Evolutionary conservation across 805 yeast species (phyloP).

Genomic region (Barnettozyma populi): DNA sequence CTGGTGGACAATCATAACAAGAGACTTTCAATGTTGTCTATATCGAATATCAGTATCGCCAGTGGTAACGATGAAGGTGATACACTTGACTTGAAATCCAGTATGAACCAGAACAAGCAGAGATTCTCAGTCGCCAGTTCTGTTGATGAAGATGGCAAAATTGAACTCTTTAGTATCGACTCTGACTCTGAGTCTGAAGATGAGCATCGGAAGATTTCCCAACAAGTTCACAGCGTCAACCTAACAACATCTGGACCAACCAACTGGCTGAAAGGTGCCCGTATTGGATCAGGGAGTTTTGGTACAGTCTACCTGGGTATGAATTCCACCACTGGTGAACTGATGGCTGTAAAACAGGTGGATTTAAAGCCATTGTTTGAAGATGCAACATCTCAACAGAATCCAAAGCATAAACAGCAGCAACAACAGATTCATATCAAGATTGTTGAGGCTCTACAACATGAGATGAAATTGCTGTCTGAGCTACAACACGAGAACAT

Average conservation of each 20-base stretch:
- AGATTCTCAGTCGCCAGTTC: constrained; percentile 24
- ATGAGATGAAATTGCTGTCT: constrained; percentile 72
- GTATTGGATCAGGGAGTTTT: constrained; percentile 92
- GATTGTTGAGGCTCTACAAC: constrained; percentile 77
- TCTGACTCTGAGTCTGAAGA: constrained; percentile 17
- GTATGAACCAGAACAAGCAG: constrained; percentile 26
- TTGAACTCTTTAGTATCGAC: constrained; percentile 23
- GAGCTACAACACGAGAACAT: constrained; percentile 87
- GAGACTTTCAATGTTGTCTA: constrained; percentile 23
- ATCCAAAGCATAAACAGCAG: constrained; percentile 26
- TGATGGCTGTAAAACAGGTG: constrained; percentile 97
- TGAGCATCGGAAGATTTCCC: not conserved
- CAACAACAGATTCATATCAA: constrained; percentile 33
- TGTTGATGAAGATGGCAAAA: constrained; percentile 19
- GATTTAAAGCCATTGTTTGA: constrained; percentile 48
- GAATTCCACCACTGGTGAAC: constrained; percentile 87
- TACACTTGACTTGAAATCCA: constrained; percentile 26
- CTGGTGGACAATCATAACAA: constrained; percentile 50
- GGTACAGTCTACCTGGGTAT: constrained; percentile 91
- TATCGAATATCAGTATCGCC: constrained; percentile 15
- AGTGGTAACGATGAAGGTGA: constrained; percentile 11
- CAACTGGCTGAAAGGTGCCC: constrained; percentile 88
- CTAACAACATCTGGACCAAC: constrained; percentile 48
- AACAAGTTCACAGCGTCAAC: constrained; percentile 11
- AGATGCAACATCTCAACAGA: constrained; percentile 20